phyloP scores from a whole-genome alignment of 441 rosid genomes.

The Eruca vesicaria region DNA sequence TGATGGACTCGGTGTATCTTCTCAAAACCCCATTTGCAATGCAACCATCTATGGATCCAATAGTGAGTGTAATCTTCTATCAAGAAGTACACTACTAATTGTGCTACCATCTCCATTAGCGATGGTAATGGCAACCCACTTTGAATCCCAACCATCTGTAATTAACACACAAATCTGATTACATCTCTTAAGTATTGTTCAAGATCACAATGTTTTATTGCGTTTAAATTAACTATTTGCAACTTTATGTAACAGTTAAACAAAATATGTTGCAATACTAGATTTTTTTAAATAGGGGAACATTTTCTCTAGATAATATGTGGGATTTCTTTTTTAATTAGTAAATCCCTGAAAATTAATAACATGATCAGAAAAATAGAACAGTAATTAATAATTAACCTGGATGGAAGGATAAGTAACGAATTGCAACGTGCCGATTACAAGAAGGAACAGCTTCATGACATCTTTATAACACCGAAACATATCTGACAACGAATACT shows the following conservation, averaged over 20 bases:
- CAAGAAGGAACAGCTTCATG: slow-evolving; percentile 58
- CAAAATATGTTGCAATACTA: neutral
- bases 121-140: slow-evolving; percentile 83
- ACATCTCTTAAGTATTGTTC: neutral
- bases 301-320: neutral
- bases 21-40: slow-evolving; percentile 84
- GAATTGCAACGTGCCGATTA: slow-evolving; percentile 81
- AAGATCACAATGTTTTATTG: neutral
- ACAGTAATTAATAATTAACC: slow-evolving; percentile 46
- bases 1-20: slow-evolving; percentile 88
- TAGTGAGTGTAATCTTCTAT: slow-evolving; percentile 88
- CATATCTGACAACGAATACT: slow-evolving; percentile 52
- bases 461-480: slow-evolving; percentile 73
- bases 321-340: neutral
- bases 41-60: slow-evolving; percentile 85
- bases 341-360: neutral
- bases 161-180: neutral
- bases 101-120: slow-evolving; percentile 66
- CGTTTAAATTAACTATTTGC: neutral
- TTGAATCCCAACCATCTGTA: slow-evolving; percentile 70
- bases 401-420: slow-evolving; percentile 68
- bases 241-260: too few relatives aligned
- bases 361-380: neutral
- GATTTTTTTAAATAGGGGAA: neutral
- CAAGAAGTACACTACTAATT: slow-evolving; percentile 72